phyloP scores from a whole-genome alignment of 768 basidiomycete genomes.

The Xanthoconium stramineum region DNA sequence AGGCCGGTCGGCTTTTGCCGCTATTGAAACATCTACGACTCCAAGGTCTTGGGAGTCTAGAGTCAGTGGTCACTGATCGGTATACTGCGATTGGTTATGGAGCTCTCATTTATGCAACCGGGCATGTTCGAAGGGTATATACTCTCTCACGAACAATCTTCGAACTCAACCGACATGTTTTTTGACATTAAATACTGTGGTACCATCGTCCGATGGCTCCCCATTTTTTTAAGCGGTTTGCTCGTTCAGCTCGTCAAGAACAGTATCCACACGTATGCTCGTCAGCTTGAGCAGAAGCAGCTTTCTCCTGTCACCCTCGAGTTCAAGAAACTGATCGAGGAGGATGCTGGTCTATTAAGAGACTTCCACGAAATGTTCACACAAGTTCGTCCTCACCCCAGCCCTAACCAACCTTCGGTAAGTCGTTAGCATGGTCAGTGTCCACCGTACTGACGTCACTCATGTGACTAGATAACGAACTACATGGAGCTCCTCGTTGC shows the following conservation, averaged over 20 bases:
- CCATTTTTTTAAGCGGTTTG: slow-evolving; percentile 22
- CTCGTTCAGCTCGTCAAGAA: slow-evolving; percentile 23
- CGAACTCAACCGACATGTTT: slow-evolving; percentile 11
- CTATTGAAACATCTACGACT: too few relatives aligned
- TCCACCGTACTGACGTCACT: neutral
- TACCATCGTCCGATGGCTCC: slow-evolving; percentile 19
- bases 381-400: neutral
- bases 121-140: too few relatives aligned
- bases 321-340: slow-evolving; percentile 16
- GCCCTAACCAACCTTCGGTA: neutral
- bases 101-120: too few relatives aligned
- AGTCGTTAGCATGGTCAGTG: neutral
- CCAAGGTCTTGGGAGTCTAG: too few relatives aligned
- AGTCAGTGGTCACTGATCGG: too few relatives aligned
- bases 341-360: neutral
- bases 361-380: neutral
- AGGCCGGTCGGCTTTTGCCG: too few relatives aligned
- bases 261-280: slow-evolving; percentile 7
- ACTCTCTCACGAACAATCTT: too few relatives aligned
- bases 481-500: slow-evolving; percentile 5
- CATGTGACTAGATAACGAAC: neutral
- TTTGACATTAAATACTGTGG: slow-evolving; percentile 19
- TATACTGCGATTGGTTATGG: too few relatives aligned
- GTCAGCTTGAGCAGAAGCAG: slow-evolving; percentile 5
- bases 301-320: slow-evolving; percentile 14